A percentile compares a stretch with the other conserved stretches of the same genome.
phyloP scores from a whole-genome alignment of 192 early-diverging fungal species.

The Backusella morwellensis region DNA sequence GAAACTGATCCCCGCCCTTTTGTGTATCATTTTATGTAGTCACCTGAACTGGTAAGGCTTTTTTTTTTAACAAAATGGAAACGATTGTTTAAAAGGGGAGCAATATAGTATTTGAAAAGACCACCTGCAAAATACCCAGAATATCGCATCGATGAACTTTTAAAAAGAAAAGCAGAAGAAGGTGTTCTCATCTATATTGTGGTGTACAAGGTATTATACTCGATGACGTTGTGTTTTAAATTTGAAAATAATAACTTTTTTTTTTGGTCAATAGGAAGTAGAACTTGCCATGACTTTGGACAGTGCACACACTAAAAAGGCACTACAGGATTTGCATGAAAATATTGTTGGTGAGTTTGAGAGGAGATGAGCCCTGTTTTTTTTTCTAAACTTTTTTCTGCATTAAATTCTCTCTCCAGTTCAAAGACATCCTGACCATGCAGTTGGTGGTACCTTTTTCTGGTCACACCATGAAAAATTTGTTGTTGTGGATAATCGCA shows the following conservation, averaged over 20 bases:
- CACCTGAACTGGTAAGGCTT: conserved; percentile 30
- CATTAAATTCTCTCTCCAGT: conserved; percentile 37
- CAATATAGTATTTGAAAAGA: conserved; percentile 62
- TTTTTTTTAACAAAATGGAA: background rate
- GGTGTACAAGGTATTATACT: conserved; percentile 65
- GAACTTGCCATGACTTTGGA: conserved; percentile 70
- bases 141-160: conserved; percentile 73
- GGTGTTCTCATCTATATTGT: conserved; percentile 85
- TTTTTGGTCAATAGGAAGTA: conserved; percentile 51
- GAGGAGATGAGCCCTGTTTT: background rate
- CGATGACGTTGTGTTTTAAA: background rate
- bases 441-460: conserved; percentile 73
- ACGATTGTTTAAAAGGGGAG: no score
- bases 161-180: conserved; percentile 82
- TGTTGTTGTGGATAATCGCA: conserved; percentile 72
- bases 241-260: background rate
- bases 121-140: conserved; percentile 71
- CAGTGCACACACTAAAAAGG: conserved; percentile 72
- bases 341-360: conserved; percentile 65
- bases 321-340: conserved; percentile 66
- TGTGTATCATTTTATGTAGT: conserved; percentile 8
- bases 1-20: conserved; percentile 5
- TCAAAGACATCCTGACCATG: conserved; percentile 86
- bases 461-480: conserved; percentile 89
- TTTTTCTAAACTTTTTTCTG: background rate